These are phyloP conservation scores for Davidsoniella eucalypti DNA, from an alignment of 2,329 filamentous ascomycete genomes.

Conservation along the genomic window DNA sequence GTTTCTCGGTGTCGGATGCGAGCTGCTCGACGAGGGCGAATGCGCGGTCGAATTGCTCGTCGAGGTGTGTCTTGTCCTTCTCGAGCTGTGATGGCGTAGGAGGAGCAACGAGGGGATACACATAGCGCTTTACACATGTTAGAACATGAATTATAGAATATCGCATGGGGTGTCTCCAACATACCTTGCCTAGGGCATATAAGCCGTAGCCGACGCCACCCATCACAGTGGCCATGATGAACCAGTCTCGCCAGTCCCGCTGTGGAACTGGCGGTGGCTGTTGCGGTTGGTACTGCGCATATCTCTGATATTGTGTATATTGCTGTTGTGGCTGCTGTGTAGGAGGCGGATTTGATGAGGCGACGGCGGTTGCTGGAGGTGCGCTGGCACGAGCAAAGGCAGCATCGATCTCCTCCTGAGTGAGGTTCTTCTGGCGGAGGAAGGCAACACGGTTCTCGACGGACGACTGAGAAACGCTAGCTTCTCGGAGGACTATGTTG, in stretches of 20 bases:
- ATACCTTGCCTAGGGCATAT: conserved; percentile 72
- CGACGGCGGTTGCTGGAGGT: conserved; percentile 55
- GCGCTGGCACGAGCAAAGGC: conserved; percentile 64
- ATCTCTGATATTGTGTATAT: conserved; percentile 25
- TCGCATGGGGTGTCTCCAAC: conserved; percentile 3
- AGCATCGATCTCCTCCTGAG: conserved; percentile 81
- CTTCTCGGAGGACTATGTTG: conserved; percentile 73
- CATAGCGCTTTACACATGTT: conserved; percentile 49
- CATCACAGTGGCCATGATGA: conserved; percentile 96
- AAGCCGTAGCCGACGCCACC: conserved; percentile 79
- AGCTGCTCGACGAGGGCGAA: conserved; percentile 87
- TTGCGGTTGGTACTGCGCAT: conserved; percentile 25
- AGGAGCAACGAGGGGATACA: conserved; percentile 77
- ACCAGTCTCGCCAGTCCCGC: conserved; percentile 96
- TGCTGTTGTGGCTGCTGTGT: conserved; percentile 25
- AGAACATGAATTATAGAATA: background rate
- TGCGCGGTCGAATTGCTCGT: conserved; percentile 83
- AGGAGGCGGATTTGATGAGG: conserved; percentile 25
- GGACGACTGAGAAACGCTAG: conserved; percentile 76
- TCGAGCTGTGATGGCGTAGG: conserved; percentile 88
- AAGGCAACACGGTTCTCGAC: conserved; percentile 87
- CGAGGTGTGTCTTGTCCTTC: conserved; percentile 82
- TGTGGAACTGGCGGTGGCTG: conserved; percentile 46
- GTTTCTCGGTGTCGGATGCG: conserved; percentile 68
- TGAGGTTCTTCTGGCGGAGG: conserved; percentile 90